Conservation (phyloP, 164 flowering plant genomes). For the Paratinospora sagittata region DNA sequence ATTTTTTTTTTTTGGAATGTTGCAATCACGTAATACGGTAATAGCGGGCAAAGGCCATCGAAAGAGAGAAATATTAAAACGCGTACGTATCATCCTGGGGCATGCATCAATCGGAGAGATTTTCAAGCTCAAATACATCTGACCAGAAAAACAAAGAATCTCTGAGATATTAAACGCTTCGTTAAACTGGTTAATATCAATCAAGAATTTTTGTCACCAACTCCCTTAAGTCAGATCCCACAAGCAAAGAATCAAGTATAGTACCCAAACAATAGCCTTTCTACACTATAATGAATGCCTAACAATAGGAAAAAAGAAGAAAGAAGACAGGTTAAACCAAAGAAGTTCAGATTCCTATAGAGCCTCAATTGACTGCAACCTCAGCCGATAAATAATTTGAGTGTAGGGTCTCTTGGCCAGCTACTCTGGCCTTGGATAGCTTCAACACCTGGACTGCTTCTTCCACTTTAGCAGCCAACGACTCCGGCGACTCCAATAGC, state of each 20-base stretch:
- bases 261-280: neutral
- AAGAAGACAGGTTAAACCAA: neutral
- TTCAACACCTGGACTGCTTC: conserved; percentile 82
- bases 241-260: neutral
- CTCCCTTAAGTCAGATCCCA: neutral
- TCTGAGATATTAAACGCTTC: no score
- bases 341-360: neutral
- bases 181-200: neutral
- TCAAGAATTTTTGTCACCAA: neutral
- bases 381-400: conserved; percentile 47
- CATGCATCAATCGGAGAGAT: no score
- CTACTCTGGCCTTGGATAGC: conserved; percentile 41
- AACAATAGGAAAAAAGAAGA: neutral
- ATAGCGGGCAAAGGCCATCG: no score
- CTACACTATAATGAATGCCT: neutral
- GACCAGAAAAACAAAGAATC: no score
- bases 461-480: conserved; percentile 62
- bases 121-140: no score
- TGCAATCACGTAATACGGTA: no score
- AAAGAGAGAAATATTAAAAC: no score
- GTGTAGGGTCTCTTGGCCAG: conserved; percentile 39
- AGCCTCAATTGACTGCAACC: conserved; percentile 49
- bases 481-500: conserved; percentile 72
- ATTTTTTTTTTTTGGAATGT: no score
- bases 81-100: no score